phyloP scores from a whole-genome alignment of 768 basidiomycete genomes.

The Boletales sp. region DNA sequence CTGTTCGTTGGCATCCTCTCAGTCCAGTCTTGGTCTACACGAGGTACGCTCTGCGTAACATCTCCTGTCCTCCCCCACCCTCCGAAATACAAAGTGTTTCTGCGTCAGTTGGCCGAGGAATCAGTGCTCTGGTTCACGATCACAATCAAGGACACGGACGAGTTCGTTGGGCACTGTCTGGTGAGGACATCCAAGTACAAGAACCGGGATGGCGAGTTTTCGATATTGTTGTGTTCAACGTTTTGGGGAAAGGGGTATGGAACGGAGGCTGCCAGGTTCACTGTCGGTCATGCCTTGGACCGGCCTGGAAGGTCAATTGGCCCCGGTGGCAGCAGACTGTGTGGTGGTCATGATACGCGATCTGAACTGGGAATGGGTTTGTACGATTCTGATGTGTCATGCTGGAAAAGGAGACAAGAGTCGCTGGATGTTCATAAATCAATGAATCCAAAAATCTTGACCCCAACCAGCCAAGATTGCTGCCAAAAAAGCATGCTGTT shows the following conservation, averaged over 20 bases:
- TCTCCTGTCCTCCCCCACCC: conserved; percentile 21
- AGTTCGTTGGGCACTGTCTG: conserved; percentile 22
- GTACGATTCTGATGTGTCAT: background rate
- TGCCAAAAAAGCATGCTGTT: too few relatives aligned
- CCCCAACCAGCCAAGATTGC: too few relatives aligned
- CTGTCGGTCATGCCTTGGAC: conserved; percentile 31
- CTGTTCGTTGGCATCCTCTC: too few relatives aligned
- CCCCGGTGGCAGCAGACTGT: background rate
- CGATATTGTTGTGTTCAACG: conserved; percentile 17
- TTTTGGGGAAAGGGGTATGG: conserved; percentile 36
- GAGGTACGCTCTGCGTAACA: too few relatives aligned
- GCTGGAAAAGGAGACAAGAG: background rate
- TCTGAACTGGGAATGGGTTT: background rate
- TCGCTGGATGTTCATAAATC: conserved; percentile 3
- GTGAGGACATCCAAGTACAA: conserved; percentile 14
- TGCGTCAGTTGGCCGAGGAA: conserved; percentile 4
- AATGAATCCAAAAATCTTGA: background rate
- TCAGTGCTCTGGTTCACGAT: conserved; percentile 20
- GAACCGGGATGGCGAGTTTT: conserved; percentile 26
- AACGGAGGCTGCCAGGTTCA: conserved; percentile 32
- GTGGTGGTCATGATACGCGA: conserved; percentile 2
- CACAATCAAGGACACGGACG: conserved; percentile 8
- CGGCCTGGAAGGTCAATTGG: conserved; percentile 6
- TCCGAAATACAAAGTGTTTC: conserved; percentile 10
- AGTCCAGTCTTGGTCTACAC: too few relatives aligned